These are phyloP conservation scores for Piromyces finnis DNA, from an alignment of 192 early-diverging fungal species.

Conservation along the genomic window DNA sequence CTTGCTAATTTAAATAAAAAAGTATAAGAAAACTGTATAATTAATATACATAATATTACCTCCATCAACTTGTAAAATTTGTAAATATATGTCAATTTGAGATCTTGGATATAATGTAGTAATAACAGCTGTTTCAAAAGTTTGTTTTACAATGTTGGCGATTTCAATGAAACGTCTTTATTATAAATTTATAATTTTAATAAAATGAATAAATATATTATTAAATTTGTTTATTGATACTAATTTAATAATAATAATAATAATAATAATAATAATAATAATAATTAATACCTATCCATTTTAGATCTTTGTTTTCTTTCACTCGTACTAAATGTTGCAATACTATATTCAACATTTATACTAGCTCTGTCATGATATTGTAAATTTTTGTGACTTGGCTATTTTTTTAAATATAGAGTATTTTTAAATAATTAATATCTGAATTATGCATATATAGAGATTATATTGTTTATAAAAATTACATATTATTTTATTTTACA, in stretches of 20 bases:
- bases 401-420: neutral
- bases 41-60: conserved; percentile 26
- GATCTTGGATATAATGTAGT: conserved; percentile 59
- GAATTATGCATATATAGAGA: too few relatives aligned
- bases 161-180: conserved; percentile 65
- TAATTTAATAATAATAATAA: too few relatives aligned
- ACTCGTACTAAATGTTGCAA: conserved; percentile 78
- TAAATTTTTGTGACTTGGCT: conserved; percentile 34
- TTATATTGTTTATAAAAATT: too few relatives aligned
- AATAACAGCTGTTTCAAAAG: conserved; percentile 77
- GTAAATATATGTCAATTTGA: conserved; percentile 83
- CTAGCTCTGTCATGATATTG: conserved; percentile 50
- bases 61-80: conserved; percentile 87
- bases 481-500: too few relatives aligned
- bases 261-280: too few relatives aligned
- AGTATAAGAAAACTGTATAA: neutral
- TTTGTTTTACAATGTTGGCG: conserved; percentile 65
- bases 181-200: too few relatives aligned
- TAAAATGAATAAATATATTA: too few relatives aligned
- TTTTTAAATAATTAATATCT: too few relatives aligned
- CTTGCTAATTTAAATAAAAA: neutral
- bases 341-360: conserved; percentile 77
- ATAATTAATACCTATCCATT: conserved; percentile 78
- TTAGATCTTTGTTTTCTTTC: conserved; percentile 70
- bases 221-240: too few relatives aligned